Percentiles rank a stretch among this genome's conserved stretches.
Conservation (phyloP, 345 rosid genomes). For the Rhizophora mangle region DNA sequence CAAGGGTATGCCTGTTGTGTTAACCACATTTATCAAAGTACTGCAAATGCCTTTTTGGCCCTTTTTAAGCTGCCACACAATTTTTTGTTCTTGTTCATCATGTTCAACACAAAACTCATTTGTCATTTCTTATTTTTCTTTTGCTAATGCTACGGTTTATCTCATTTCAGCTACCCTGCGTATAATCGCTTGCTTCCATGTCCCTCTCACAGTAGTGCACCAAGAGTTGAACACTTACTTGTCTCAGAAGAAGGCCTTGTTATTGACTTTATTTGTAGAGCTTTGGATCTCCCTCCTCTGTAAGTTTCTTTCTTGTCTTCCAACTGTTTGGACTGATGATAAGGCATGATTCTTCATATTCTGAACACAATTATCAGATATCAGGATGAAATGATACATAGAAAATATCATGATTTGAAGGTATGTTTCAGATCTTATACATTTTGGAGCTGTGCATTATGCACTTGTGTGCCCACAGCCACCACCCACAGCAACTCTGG, state of each 20-base stretch:
- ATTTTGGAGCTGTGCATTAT: slow-evolving; percentile 85
- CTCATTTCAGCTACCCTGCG: slow-evolving; percentile 48
- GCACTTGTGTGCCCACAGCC: slow-evolving; percentile 94
- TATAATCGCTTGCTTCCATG: slow-evolving; percentile 78
- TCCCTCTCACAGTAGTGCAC: slow-evolving; percentile 51
- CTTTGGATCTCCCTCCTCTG: slow-evolving; percentile 81
- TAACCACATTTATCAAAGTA: not conserved
- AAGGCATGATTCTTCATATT: not conserved
- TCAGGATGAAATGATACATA: slow-evolving; percentile 27
- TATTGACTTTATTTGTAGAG: slow-evolving; percentile 52
- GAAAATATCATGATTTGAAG: slow-evolving; percentile 61
- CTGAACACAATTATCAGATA: not conserved
- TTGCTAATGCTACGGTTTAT: not conserved
- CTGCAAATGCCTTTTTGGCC: not conserved
- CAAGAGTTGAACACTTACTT: slow-evolving; percentile 82
- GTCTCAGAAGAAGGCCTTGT: slow-evolving; percentile 63
- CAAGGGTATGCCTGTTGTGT: too few species aligned
- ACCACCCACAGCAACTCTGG: slow-evolving; percentile 75
- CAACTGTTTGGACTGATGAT: slow-evolving; percentile 8
- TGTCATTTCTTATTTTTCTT: not conserved
- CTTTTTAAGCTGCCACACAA: not conserved
- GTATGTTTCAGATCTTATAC: slow-evolving; percentile 94
- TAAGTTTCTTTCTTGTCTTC: slow-evolving; percentile 37
- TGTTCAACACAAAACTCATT: not conserved
- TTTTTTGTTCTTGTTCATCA: not conserved